Base-by-base conservation (phyloP, 208 protist genomes). In the Crithidia acanthocephali region DNA sequence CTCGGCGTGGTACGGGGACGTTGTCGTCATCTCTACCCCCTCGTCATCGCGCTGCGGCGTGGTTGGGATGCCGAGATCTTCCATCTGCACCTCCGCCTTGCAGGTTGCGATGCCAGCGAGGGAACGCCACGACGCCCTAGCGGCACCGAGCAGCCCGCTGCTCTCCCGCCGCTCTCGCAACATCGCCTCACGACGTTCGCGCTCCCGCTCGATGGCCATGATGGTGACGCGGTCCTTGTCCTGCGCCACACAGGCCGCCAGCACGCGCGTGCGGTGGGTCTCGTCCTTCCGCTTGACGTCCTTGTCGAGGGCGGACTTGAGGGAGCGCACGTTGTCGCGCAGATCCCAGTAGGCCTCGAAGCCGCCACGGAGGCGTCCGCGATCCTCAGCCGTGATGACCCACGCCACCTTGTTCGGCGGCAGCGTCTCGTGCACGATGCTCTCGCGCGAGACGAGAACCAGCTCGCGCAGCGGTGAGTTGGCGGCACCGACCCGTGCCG, bases 331-430 rank as follows among this genome's bases (percentile, higher is more conserved):
- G 44, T 66, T 65, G 35, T 64, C 75, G 27, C 84, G 63, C n/a
- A 91, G 37, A 27, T 76, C 74, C 76, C 85, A 87, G 70, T 87
- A 93, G 27, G 71, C 72, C 70, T 88, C 84, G 72, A 94, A 91
- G 5, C 70, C 76, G 28, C 61, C 66, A n/a, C 60, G 48, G 33
- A 90, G 37, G 18, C 63, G 72, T 0, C 72, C 66, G 32, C 79
- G 66, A 51, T 92, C 79, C 47, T 85, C 83, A 16, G 68, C 63
- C 10, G 77, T 72, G 45, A 73, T 42, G 0, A 71, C 61, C 81
- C 81, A 85, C 11, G 48, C 53, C 18, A 45, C 33, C 42, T 71
- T 63, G 10, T 66, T 62, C 52, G 23, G 20, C n/a, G 51, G 30
- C 55, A 53, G n/a, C n/a, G 52, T 28, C 45, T 59, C 64, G 18